A percentile compares a stretch with the other conserved stretches of the same genome.
These are phyloP conservation scores for Backusella tuberculispora DNA, from an alignment of 192 early-diverging fungal species.

Conservation along the genomic window DNA sequence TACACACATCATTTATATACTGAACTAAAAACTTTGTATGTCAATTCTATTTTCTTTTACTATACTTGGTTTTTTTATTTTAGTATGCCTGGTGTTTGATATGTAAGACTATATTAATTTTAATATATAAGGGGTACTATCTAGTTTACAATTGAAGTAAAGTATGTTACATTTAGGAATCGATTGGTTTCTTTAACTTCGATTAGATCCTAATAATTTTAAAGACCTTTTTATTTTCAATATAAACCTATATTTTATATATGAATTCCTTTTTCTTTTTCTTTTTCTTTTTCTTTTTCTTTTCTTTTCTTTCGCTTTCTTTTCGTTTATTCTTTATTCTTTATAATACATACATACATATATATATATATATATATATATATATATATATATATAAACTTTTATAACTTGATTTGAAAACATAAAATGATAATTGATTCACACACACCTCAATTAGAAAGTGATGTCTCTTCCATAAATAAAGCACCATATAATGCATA, in stretches of 20 bases:
- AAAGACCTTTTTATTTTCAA: no score
- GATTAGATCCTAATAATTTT: not conserved
- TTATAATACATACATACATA: not conserved
- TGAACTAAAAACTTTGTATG: not conserved
- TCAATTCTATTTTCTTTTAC: not conserved
- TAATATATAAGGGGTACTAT: not conserved
- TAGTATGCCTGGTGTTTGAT: not conserved
- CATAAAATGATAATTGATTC: not conserved
- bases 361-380: no score
- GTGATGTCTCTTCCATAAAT: not conserved
- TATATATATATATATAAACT: not conserved
- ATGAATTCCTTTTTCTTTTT: not conserved
- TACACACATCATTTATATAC: not conserved
- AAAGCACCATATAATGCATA: constrained; percentile 1
- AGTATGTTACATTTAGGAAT: not conserved
- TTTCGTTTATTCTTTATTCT: not conserved
- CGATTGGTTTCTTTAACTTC: not conserved
- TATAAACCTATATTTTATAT: no score
- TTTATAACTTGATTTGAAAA: not conserved
- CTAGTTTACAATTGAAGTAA: not conserved
- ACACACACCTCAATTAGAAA: not conserved
- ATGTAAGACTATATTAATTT: not conserved
- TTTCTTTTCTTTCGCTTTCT: not conserved
- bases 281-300: not conserved
- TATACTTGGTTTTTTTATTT: not conserved